phyloP scores from a whole-genome alignment of 2,329 filamentous ascomycete species.

The Paecilomyces dactylethromorphus region DNA sequence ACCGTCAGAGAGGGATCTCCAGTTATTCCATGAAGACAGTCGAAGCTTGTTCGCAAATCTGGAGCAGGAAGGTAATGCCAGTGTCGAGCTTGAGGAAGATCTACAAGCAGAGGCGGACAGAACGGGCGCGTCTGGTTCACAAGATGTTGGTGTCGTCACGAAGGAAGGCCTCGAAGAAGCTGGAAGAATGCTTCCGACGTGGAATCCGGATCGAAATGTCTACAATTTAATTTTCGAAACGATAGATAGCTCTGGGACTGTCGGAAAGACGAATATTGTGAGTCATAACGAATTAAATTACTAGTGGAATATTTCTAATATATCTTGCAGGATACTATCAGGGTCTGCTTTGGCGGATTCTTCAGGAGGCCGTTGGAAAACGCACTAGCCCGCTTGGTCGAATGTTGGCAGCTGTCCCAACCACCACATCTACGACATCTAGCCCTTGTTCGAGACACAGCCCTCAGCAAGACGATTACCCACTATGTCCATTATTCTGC shows the following conservation, averaged over 20 bases:
- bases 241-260: conserved; percentile 39
- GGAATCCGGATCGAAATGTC: conserved; percentile 48
- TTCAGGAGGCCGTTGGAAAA: conserved; percentile 51
- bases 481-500: conserved; percentile 52
- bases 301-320: background rate
- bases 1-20: conserved; percentile 31
- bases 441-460: conserved; percentile 49
- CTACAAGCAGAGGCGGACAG: conserved; percentile 17
- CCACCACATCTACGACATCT: conserved; percentile 52
- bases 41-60: conserved; percentile 18
- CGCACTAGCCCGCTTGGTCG: conserved; percentile 45
- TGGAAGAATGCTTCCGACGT: conserved; percentile 42
- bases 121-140: conserved; percentile 5
- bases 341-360: conserved; percentile 42
- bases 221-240: conserved; percentile 48
- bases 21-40: conserved; percentile 33
- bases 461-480: conserved; percentile 39
- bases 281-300: conserved; percentile 6
- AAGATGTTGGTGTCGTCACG: conserved; percentile 12
- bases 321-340: conserved; percentile 31
- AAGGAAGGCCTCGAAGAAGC: conserved; percentile 20
- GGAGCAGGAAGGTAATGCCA: conserved; percentile 20
- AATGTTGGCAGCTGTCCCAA: conserved; percentile 53
- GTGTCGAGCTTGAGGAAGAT: conserved; percentile 27
- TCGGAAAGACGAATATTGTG: conserved; percentile 45